Evolutionary conservation across 2,329 filamentous ascomycete genomes (phyloP).

Genomic region (Paraphoma chrysanthemicola): DNA sequence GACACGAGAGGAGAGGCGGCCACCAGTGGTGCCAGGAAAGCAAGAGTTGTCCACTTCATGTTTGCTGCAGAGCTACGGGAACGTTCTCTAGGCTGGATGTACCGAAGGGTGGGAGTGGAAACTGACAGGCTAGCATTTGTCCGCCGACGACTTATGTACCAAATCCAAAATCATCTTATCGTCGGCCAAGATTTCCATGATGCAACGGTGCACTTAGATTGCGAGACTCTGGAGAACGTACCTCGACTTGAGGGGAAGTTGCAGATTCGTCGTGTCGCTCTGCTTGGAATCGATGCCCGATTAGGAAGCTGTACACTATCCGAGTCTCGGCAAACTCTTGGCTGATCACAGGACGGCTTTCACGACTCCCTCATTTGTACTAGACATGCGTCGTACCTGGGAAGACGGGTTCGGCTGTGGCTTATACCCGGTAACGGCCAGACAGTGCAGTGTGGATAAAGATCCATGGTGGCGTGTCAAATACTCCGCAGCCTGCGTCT

Average conservation of each 20-base stretch:
- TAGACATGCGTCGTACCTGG: not conserved
- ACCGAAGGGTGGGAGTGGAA: not conserved
- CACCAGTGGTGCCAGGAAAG: slow-evolving; percentile 16
- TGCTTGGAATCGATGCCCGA: slow-evolving; percentile 20
- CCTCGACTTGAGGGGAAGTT: slow-evolving; percentile 14
- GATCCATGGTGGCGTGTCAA: no score
- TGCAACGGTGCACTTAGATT: slow-evolving; percentile 1
- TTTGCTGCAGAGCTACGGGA: not conserved
- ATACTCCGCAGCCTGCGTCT: no score
- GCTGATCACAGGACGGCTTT: not conserved
- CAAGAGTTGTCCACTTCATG: slow-evolving; percentile 17
- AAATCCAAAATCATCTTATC: slow-evolving; percentile 3
- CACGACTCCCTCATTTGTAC: not conserved
- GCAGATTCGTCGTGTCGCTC: slow-evolving; percentile 19
- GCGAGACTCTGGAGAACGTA: not conserved
- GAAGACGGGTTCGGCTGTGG: not conserved
- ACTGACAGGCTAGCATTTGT: not conserved
- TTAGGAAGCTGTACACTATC: slow-evolving; percentile 23
- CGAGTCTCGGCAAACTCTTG: slow-evolving; percentile 10
- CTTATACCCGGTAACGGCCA: not conserved
- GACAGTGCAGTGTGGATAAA: no score
- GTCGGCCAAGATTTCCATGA: slow-evolving; percentile 1
- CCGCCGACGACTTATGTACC: not conserved
- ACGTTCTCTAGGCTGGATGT: not conserved
- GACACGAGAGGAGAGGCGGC: slow-evolving; percentile 13